Base-by-base conservation (phyloP, 192 early-diverging fungal genomes). In the Thamnidium elegans region DNA sequence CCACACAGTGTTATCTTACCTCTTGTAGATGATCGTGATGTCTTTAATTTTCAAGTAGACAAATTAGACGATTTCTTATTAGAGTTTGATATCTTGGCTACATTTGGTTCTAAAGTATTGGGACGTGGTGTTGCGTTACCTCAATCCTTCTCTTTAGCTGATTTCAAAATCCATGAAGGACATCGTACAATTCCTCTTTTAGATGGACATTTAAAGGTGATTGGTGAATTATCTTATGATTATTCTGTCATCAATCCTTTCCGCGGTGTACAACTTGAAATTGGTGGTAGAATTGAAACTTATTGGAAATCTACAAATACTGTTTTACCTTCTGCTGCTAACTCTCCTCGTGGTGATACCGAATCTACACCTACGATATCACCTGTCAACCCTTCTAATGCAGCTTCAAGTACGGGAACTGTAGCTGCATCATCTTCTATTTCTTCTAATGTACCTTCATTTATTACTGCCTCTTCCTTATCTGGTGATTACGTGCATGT, bases 271-370 rank as follows among this genome's bases (percentile, higher is more conserved):
- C 83, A 88, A 45, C 78, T 99, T 64, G 89, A 91, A 75, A 96
- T 98, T 71, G 97, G 94, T 17, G 97, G 97, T 19, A 89, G 89
- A 43, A 90, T 98, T 19, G 95, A 96, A 69, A 99, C 97, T 0
- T 99, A 99, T 75, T 99, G 97, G 97, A 99, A 98, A 81, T 91
- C 94, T 5, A 96, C 94, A 9, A 91, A 92, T 67, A 88, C 92
- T 17, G 68, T 86, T 14, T 63, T 70, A 10, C 76, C 81, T 2
- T 39, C 36, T 10, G 36, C 36, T 6, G 42, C 42, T 3, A 42
- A 20, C 0, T 42, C 58, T 3, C 5, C 39, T 7, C 19, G 43
- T 15, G 58, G 19, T 4, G 65, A 66, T 4, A 46, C 59, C n/a
- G 61, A 65, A 1, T 69, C 62, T 5, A 58, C 65, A 17, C 64